phyloP scores from a whole-genome alignment of 495 filamentous ascomycete species.

The Trichoderma erinaceum region DNA sequence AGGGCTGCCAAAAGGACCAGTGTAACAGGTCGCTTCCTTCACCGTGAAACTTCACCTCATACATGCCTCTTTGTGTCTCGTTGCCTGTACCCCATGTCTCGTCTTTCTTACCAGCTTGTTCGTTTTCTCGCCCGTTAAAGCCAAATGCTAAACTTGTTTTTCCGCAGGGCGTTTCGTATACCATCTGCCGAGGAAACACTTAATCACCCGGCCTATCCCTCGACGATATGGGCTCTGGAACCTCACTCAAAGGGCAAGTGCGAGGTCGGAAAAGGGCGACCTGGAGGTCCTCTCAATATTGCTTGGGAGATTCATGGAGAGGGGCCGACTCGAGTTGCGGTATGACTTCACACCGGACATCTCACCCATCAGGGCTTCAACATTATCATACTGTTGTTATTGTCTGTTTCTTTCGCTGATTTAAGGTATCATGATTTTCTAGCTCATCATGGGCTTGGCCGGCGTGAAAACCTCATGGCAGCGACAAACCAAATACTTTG shows the following conservation, averaged over 20 bases:
- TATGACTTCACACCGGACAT: conserved; percentile 36
- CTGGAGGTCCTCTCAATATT: conserved; percentile 62
- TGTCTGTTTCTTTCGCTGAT: conserved; percentile 17
- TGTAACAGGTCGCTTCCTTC: background rate
- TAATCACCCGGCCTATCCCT: conserved; percentile 40
- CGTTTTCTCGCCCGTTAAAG: background rate
- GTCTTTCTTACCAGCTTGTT: background rate
- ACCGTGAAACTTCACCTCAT: background rate
- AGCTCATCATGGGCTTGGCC: conserved; percentile 64
- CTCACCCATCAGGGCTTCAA: no score
- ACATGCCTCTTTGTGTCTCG: background rate
- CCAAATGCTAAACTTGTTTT: background rate
- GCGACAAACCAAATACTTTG: conserved; percentile 69
- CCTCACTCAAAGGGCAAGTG: conserved; percentile 51
- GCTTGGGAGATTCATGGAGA: conserved; percentile 73
- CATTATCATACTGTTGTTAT: no score
- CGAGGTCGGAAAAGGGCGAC: conserved; percentile 54
- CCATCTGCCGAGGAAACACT: conserved; percentile 36
- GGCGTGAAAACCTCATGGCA: conserved; percentile 61
- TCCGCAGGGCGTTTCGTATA: conserved; percentile 16
- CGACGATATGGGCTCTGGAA: conserved; percentile 55
- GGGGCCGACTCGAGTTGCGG: conserved; percentile 63
- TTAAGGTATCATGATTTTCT: conserved; percentile 2
- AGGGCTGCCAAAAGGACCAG: background rate
- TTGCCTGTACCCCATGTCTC: background rate